Base-by-base conservation (phyloP, 768 basidiomycete species). In the Gelatoporia subvermispora region DNA sequence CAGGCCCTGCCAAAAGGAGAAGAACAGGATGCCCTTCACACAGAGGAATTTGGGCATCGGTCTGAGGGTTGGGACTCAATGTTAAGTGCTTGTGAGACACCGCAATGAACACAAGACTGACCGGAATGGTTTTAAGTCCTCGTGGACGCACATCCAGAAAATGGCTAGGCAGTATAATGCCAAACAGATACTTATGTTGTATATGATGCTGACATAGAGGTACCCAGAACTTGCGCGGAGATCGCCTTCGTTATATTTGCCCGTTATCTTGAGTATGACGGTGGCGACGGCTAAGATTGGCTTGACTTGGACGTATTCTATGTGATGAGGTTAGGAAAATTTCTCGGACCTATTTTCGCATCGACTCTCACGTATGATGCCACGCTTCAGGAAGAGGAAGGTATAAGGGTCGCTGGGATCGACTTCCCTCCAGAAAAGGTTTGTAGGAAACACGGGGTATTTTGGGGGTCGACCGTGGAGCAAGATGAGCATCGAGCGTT, bases 231-330 rank as follows among this genome's bases (percentile, higher is more conserved):
- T 79, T 23, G 82, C 78, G 23, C 84, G 80, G 57, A 98, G 84
- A 60, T 85, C 77, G 44, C 95, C 95, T 66, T 97, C 95, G 57
- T 88, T 82, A 69, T 86, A 98, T 55, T 85, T 92, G 2, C 89
- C 90, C 2, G 77, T 71, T 0, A 84, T 85, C 63, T 99, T 98
- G 58, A 96, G 76, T 23, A 94, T 78, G 48, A 96, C 68, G 3
- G 92, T 97, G 2, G 78, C 82, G 2, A 86, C 62, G 0, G 95
- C 94, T 0, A 99, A 74, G 0, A 95, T 64, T 1, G 96, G 96
- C 61, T 99, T 99, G 49, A 98, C 74, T 65, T 97, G 93, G 1
- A 97, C 95, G 64, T 99, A 98, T 75, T 98, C 95, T 98, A 59
- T 23, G 2, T 13, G 35, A 43, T 15, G 16, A 20, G 11, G 22